Base-by-base conservation (phyloP, 2,329 filamentous ascomycete species). In the Fusarium sp. region DNA sequence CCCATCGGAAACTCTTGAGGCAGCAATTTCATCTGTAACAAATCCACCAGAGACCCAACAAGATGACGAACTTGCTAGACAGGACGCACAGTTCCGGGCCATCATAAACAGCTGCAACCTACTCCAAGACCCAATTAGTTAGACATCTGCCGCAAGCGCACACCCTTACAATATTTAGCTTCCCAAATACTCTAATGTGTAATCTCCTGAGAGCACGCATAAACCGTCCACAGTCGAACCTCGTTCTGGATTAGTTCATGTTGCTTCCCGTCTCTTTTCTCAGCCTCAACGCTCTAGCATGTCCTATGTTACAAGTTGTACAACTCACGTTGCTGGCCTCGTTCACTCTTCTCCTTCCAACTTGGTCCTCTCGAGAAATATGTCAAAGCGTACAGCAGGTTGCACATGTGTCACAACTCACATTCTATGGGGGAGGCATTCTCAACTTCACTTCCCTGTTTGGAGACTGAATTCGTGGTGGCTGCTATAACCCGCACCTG, bases 11-110 rank as follows among this genome's bases (percentile, higher is more conserved):
- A 79, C 83, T 5, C 79, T 91, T 38, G 85, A 90, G 70, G 80
- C 83, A 49, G 89, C 88, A 18, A 84, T 90, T 31, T 79, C 85
- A 7, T 82, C 85, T 11, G 84, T 90, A 52, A 68, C 74, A 12
- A 55, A 82, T 83, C 66, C 78, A 42, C 52, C 69, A n/a, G 56
- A 59, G 6, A 62, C 35, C 24, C 60, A 51, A 38, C 73, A 69
- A 22, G 75, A 78, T 42, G 41, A 69, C 4, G 74, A 78, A 31
- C 57, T 78, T 42, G 68, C 65, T 7, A 83, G 81, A 62, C 85
- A 87, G 68, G 85, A 86, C 63, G 81, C 84, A 45, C 83, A 85
- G 69, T 79, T 87, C 18, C 83, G 84, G 79, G 80, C 83, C 51
- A 82, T 87, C 69, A 81, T 87, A 55, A 82, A 84, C 59, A 85